Conservation (phyloP, 208 protist genomes). For the Balamuthia mandrillaris region DNA sequence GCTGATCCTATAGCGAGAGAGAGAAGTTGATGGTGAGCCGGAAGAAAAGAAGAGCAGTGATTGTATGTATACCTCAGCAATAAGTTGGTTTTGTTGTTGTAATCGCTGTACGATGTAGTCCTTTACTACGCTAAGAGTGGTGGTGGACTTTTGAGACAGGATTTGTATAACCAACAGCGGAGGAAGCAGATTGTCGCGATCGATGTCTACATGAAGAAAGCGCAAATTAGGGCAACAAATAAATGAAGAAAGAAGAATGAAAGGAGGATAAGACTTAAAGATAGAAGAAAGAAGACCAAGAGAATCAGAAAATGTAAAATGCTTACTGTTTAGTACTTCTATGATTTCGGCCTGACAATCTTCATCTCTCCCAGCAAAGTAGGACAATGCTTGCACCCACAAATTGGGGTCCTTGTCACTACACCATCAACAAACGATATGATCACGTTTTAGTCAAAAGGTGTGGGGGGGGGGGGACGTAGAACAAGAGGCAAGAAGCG, state of each 20-base stretch:
- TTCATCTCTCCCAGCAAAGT: slow-evolving; percentile 67
- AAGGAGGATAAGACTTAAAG: neutral
- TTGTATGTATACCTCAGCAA: slow-evolving; percentile 38
- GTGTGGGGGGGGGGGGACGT: neutral
- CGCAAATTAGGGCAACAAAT: neutral
- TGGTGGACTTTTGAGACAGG: slow-evolving; percentile 62
- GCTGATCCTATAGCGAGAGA: slow-evolving; percentile 43
- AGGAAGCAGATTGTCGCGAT: slow-evolving; percentile 81
- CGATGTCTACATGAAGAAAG: slow-evolving; percentile 78
- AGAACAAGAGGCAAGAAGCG: neutral
- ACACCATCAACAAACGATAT: slow-evolving; percentile 6
- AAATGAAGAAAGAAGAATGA: no score
- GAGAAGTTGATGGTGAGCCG: neutral
- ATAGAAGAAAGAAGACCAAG: neutral
- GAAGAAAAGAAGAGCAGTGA: neutral
- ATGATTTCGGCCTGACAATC: slow-evolving; percentile 64
- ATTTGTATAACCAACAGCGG: slow-evolving; percentile 86
- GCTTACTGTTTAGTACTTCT: slow-evolving; percentile 61
- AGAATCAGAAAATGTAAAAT: neutral
- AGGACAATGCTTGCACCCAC: slow-evolving; percentile 84
- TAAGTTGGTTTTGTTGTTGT: slow-evolving; percentile 56
- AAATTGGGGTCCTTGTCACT: slow-evolving; percentile 61
- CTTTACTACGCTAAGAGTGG: slow-evolving; percentile 78
- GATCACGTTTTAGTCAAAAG: neutral
- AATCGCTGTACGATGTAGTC: slow-evolving; percentile 80